Base-by-base conservation (phyloP, 129 eudicot species). In the Flaveria linearis region DNA sequence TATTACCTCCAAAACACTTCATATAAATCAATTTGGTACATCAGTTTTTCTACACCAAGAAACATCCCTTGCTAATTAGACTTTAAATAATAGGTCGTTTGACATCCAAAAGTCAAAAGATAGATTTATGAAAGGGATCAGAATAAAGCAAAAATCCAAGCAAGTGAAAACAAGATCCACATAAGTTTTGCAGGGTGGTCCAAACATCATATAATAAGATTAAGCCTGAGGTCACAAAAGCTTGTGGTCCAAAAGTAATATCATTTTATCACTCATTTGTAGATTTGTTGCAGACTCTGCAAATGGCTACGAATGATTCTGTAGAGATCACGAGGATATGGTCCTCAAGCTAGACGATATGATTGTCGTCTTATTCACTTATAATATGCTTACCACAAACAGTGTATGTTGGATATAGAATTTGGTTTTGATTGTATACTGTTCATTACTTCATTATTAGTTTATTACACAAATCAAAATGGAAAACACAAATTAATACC, bases 171-270 rank as follows among this genome's bases (percentile, higher is more conserved):
- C 70, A 81, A 52, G 71, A 69, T 20, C 56, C 46, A 68, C 47
- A 16, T 75, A 81, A 68, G 76, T 68, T 53, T 46, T 74, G 84
- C 76, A 81, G 14, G 61, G 84, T 81, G 84, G 84, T 58, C 84
- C 76, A 68, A 75, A 58, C 80, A 51, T 65, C 51, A 68, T 62
- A 67, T 18, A 23, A 62, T 60, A 75, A 63, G 56, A 69, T 70
- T 46, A 74, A 57, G 76, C 50, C 30, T 60, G 72, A 57, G 72
- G 15, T 81, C 71, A 74, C 62, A 49, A 80, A 80, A 74, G 75
- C 60, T 69, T 69, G 84, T 81, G 84, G 80, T 81, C 84, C 80
- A 81, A 52, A 20, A 69, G 76, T 69, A 56, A 68, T 69, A 55
- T 53, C 69, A 42, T 18, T 71, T 72, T 73, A 52, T 79, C 69